Conservation (phyloP, 306 rosid genomes). For the Corylus heterophylla region DNA sequence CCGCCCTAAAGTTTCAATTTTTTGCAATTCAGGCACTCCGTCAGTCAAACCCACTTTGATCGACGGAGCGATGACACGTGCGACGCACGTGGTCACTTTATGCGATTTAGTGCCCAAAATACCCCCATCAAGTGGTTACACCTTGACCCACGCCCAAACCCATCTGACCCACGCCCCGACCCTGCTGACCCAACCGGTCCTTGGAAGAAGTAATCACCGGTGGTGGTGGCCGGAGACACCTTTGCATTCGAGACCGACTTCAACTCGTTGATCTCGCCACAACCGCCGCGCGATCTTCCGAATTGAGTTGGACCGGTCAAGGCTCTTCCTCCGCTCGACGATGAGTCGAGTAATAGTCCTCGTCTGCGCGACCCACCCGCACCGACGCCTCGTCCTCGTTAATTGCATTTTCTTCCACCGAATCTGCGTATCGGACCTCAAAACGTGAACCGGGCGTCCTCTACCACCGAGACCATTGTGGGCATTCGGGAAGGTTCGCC, state of each 20-base stretch:
- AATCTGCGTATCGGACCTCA: constrained; percentile 70
- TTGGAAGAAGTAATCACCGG: constrained; percentile 50
- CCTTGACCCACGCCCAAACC: too few relatives aligned
- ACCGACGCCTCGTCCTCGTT: constrained; percentile 45
- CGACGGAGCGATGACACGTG: too few relatives aligned
- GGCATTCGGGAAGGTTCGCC: constrained; percentile 84
- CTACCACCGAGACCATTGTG: constrained; percentile 87
- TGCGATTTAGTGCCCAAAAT: too few relatives aligned
- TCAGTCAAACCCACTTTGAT: too few relatives aligned
- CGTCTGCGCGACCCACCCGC: constrained; percentile 86
- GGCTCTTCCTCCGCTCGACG: constrained; percentile 82
- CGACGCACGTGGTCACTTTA: too few relatives aligned
- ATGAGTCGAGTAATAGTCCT: constrained; percentile 80
- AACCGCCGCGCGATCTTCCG: constrained; percentile 93
- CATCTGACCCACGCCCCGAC: too few relatives aligned
- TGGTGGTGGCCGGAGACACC: constrained; percentile 58
- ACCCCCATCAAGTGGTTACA: too few relatives aligned
- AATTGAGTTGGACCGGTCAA: constrained; percentile 87
- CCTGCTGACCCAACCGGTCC: too few relatives aligned
- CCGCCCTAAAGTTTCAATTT: too few relatives aligned
- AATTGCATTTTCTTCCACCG: constrained; percentile 66
- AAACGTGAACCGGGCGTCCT: constrained; percentile 82
- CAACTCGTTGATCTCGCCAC: constrained; percentile 86
- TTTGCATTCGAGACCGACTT: constrained; percentile 72
- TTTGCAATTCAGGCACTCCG: too few relatives aligned